These are phyloP conservation scores for Diplodia corticola DNA, from an alignment of 2,329 filamentous ascomycete genomes.

Conservation along the genomic window DNA sequence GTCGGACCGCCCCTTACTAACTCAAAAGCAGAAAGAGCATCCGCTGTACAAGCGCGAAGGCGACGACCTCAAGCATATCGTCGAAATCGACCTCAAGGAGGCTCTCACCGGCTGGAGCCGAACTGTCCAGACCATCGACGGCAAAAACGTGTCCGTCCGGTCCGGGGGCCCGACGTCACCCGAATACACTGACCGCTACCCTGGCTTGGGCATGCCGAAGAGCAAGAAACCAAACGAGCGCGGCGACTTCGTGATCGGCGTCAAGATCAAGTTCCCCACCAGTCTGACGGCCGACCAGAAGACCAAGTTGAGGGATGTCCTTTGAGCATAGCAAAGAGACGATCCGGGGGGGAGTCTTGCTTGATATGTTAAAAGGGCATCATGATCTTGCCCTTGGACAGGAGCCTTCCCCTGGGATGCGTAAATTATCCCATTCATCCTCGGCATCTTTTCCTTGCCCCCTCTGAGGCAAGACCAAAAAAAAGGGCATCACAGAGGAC, in stretches of 20 bases:
- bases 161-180: slow-evolving; percentile 84
- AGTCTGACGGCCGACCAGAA: slow-evolving; percentile 77
- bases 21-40: slow-evolving; percentile 70
- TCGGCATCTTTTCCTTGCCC: not conserved
- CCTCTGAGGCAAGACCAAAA: not conserved
- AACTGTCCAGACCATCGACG: slow-evolving; percentile 91
- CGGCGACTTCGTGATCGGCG: slow-evolving; percentile 84
- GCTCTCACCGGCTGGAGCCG: slow-evolving; percentile 90
- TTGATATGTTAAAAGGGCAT: not conserved
- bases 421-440: not conserved
- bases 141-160: slow-evolving; percentile 76
- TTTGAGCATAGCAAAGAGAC: slow-evolving; percentile 46
- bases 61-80: slow-evolving; percentile 76
- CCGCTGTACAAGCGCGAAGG: slow-evolving; percentile 81
- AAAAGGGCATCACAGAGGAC: not conserved
- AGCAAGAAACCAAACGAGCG: slow-evolving; percentile 83
- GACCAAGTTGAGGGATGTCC: slow-evolving; percentile 73
- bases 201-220: slow-evolving; percentile 88
- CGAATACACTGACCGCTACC: slow-evolving; percentile 77
- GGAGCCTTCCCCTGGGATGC: not conserved
- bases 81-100: slow-evolving; percentile 88
- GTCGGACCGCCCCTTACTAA: slow-evolving; percentile 28
- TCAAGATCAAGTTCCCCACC: slow-evolving; percentile 90
- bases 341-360: not conserved
- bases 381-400: slow-evolving; percentile 1